A percentile compares a stretch with the other conserved stretches of the same genome.
Conservation (phyloP, 768 basidiomycete genomes). For the Naematelia aurantialba region DNA sequence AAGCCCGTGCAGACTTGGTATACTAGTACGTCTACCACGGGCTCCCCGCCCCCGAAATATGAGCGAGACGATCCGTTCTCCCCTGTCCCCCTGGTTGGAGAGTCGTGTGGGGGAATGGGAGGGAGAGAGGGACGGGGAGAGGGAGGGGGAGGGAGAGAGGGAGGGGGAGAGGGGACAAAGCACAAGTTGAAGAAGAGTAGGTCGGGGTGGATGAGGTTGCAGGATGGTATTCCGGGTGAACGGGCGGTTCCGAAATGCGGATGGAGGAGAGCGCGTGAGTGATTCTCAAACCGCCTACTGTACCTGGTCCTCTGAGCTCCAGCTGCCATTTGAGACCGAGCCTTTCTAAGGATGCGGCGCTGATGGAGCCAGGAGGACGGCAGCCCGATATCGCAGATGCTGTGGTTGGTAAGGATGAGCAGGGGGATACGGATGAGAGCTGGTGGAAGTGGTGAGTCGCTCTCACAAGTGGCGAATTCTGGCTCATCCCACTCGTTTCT, state of each 20-base stretch:
- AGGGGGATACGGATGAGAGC: background rate
- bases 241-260: background rate
- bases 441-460: slow-evolving; percentile 15
- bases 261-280: background rate
- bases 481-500: background rate
- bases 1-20: background rate
- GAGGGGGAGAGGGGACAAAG: background rate
- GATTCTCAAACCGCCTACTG: no score
- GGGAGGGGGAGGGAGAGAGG: background rate
- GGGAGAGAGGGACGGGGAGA: slow-evolving; percentile 1
- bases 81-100: background rate
- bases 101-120: background rate
- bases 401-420: background rate
- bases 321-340: background rate
- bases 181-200: slow-evolving; percentile 12
- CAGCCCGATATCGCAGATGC: slow-evolving; percentile 8
- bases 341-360: background rate
- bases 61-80: slow-evolving; percentile 3
- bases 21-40: background rate
- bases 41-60: slow-evolving; percentile 6
- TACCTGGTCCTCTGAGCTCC: no score
- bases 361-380: background rate
- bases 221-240: slow-evolving; percentile 12
- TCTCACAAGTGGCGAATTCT: background rate
- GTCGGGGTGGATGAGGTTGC: slow-evolving; percentile 13